Percentiles rank a stretch among this genome's conserved stretches.
phyloP scores from a whole-genome alignment of 148 eudicot genomes.

The Salicornia ramosissima region DNA sequence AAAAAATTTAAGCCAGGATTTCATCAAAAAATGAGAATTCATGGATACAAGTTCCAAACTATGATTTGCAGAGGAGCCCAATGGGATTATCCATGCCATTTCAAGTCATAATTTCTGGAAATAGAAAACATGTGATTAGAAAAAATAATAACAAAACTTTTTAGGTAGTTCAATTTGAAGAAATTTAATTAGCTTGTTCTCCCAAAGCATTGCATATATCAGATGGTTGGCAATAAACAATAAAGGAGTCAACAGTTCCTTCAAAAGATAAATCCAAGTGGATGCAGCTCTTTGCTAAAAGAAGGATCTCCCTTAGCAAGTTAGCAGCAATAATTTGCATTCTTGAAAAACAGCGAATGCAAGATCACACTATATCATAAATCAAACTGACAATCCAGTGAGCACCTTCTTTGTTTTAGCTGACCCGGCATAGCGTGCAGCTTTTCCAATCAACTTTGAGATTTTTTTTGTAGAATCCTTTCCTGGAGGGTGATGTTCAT shows the following conservation, averaged over 20 bases:
- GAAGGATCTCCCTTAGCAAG: too few species aligned
- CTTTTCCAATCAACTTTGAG: slow-evolving; percentile 78
- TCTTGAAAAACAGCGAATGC: neutral
- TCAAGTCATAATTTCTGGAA: neutral
- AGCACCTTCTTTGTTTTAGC: slow-evolving; percentile 78
- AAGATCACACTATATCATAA: neutral
- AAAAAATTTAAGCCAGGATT: too few species aligned
- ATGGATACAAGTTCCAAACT: neutral
- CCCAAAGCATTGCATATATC: neutral
- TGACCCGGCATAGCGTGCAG: slow-evolving; percentile 81
- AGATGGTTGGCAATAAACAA: neutral
- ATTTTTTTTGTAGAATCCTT: slow-evolving; percentile 83
- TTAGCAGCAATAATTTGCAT: neutral
- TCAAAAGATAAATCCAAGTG: neutral
- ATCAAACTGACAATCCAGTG: neutral
- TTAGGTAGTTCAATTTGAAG: too few species aligned
- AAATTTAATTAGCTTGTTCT: too few species aligned
- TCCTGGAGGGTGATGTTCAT: slow-evolving; percentile 89
- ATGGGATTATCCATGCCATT: neutral
- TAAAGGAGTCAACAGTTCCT: neutral
- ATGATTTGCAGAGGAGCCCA: neutral
- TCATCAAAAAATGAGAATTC: neutral
- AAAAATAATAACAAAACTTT: too few species aligned
- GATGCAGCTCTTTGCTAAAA: neutral
- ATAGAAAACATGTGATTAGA: too few species aligned